Base-by-base conservation (phyloP, 768 basidiomycete genomes). In the Kwoniella heveanensis region DNA sequence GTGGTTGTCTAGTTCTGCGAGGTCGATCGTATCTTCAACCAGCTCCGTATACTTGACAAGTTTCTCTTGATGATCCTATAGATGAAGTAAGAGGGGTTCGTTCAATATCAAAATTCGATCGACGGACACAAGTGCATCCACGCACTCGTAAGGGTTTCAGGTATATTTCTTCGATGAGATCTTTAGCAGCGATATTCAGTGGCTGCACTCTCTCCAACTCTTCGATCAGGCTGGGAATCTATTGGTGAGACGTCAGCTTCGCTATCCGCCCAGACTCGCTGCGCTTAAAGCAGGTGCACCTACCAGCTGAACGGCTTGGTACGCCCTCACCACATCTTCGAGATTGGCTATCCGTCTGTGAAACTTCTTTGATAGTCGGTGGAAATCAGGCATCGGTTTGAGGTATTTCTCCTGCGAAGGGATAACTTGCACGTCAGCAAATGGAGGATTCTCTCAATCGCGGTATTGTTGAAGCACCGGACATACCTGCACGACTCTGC, bases 11-110 rank as follows among this genome's bases (percentile, higher is more conserved):
- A 96, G 84, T 61, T 94, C 87, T 22, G 88, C 86, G 19, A 97
- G 85, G 73, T 99, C 96, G 47, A 99, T 86, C 0, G 96, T 98
- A 65, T 91, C 88, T 77, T 98, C 92, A 1, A 98, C 94, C 90
- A 98, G 94, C 65, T 93, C 90, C 2, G 85, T 83, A 71, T 93
- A 95, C 74, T 91, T 91, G 13, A 83, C 83, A 4, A 98, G 85
- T 54, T 82, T 87, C 0, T 77, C 79, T 19, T 85, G 81, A 66
- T 86, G 84, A 67, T 87, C 84, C 92, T 94, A 69, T 39, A 39
- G n/a, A n/a, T n/a, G n/a, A n/a, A n/a, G n/a, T n/a, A 24, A 17
- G 54, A 51, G 25, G 26, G 19, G 22, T 57, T 30, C n/a, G n/a
- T n/a, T n/a, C n/a, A n/a, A n/a, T n/a, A 36, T n/a, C 46, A 25